phyloP scores from a whole-genome alignment of 1,284 basidiomycete species.

The Austroboletus niveus region DNA sequence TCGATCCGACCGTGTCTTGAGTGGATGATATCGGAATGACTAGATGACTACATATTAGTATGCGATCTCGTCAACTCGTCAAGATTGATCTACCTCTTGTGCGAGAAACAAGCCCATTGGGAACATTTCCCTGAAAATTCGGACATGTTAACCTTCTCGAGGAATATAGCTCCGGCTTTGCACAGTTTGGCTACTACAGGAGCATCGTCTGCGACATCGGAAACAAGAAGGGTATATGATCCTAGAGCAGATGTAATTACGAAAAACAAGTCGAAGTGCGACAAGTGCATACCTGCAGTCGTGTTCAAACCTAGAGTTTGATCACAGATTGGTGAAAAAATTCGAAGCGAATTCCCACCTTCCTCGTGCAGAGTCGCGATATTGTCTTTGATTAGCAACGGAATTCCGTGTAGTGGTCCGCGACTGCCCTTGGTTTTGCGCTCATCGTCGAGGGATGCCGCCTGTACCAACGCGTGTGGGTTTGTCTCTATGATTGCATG shows the following conservation, averaged over 20 bases:
- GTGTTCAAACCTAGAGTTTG: slow-evolving; percentile 58
- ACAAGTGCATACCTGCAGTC: slow-evolving; percentile 38
- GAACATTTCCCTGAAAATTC: slow-evolving; percentile 45
- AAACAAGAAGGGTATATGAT: slow-evolving; percentile 55
- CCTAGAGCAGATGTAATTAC: slow-evolving; percentile 32
- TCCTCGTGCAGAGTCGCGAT: slow-evolving; percentile 38
- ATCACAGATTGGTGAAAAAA: slow-evolving; percentile 20
- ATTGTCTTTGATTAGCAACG: slow-evolving; percentile 49
- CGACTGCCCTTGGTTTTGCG: slow-evolving; percentile 46
- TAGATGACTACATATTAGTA: slow-evolving; percentile 14
- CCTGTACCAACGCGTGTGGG: slow-evolving; percentile 55
- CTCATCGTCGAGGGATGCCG: slow-evolving; percentile 54
- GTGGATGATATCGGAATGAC: slow-evolving; percentile 50
- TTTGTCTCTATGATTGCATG: slow-evolving; percentile 66
- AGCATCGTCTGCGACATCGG: slow-evolving; percentile 62
- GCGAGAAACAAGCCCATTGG: slow-evolving; percentile 48
- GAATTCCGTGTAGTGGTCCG: slow-evolving; percentile 65
- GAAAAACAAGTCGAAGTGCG: background rate
- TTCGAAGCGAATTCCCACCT: slow-evolving; percentile 39
- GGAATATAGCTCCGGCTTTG: slow-evolving; percentile 50
- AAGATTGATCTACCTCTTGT: slow-evolving; percentile 37
- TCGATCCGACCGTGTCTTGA: slow-evolving; percentile 51
- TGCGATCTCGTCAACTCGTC: background rate
- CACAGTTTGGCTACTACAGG: slow-evolving; percentile 57
- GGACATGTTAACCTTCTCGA: slow-evolving; percentile 51